phyloP scores from a whole-genome alignment of 306 rosid species.

The Quercus cerris region DNA sequence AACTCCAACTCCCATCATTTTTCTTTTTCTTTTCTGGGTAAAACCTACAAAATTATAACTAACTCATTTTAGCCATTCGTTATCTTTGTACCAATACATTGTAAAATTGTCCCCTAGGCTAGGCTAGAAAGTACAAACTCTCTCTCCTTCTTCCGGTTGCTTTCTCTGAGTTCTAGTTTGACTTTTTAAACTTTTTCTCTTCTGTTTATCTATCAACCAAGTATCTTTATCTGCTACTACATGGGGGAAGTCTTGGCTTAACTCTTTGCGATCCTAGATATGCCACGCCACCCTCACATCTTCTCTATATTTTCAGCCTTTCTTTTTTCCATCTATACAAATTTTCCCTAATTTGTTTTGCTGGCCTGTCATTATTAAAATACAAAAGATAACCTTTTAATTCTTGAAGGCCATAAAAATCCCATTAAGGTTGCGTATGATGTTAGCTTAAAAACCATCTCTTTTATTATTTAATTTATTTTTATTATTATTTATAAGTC shows the following conservation, averaged over 20 bases:
- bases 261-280: slow-evolving; percentile 4
- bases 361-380: neutral
- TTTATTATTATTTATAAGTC: no score
- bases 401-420: no score
- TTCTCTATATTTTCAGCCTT: neutral
- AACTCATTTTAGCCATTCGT: neutral
- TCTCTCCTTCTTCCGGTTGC: no score
- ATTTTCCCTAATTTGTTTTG: neutral
- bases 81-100: neutral
- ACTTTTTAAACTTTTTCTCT: neutral
- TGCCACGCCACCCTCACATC: slow-evolving; percentile 12
- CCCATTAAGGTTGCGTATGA: no score
- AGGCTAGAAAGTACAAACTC: no score
- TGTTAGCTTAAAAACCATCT: no score
- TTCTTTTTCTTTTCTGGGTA: neutral
- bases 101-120: no score
- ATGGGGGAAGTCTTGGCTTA: neutral
- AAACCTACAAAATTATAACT: neutral
- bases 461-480: no score
- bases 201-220: neutral
- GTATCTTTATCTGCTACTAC: neutral
- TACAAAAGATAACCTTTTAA: no score
- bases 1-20: neutral
- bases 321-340: neutral
- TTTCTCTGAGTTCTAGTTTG: neutral